Conservation (phyloP, 2,329 filamentous ascomycete genomes). For the Fusarium scirpi region DNA sequence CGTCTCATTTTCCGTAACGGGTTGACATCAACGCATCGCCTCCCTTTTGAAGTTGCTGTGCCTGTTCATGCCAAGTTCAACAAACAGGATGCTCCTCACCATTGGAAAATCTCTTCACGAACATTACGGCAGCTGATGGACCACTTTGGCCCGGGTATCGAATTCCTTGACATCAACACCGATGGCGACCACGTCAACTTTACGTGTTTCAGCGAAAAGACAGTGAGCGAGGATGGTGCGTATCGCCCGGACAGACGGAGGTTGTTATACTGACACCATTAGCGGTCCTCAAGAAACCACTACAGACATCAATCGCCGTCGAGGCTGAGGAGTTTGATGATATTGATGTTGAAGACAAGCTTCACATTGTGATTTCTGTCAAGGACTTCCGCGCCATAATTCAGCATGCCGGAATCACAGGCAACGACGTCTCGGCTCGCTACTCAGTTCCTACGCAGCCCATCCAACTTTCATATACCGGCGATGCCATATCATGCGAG, state of each 20-base stretch:
- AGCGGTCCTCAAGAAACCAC: conserved; percentile 83
- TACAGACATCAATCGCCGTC: conserved; percentile 83
- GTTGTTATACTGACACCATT: conserved; percentile 19
- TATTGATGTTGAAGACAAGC: conserved; percentile 78
- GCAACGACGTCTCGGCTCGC: conserved; percentile 72
- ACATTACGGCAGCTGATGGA: conserved; percentile 81
- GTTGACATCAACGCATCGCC: conserved; percentile 80
- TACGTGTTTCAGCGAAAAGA: conserved; percentile 85
- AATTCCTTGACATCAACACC: conserved; percentile 82
- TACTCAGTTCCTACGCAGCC: conserved; percentile 80
- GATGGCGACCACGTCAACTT: conserved; percentile 81
- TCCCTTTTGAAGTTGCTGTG: conserved; percentile 80
- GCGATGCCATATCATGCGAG: conserved; percentile 76
- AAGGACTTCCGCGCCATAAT: conserved; percentile 86
- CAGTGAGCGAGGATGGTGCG: conserved; percentile 69
- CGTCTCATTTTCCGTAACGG: conserved; percentile 81
- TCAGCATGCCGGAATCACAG: conserved; percentile 77
- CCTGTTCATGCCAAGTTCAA: conserved; percentile 83
- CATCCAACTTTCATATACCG: conserved; percentile 77
- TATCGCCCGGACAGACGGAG: background rate
- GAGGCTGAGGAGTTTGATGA: conserved; percentile 82
- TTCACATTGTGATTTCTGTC: conserved; percentile 84
- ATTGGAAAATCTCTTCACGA: conserved; percentile 78
- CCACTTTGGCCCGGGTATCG: conserved; percentile 83
- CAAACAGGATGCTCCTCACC: conserved; percentile 71